Evolutionary conservation across 2,329 filamentous ascomycete genomes (phyloP), one percentile per base, ranked within the genome.

Genomic region (Penicillium thymicola): DNA sequence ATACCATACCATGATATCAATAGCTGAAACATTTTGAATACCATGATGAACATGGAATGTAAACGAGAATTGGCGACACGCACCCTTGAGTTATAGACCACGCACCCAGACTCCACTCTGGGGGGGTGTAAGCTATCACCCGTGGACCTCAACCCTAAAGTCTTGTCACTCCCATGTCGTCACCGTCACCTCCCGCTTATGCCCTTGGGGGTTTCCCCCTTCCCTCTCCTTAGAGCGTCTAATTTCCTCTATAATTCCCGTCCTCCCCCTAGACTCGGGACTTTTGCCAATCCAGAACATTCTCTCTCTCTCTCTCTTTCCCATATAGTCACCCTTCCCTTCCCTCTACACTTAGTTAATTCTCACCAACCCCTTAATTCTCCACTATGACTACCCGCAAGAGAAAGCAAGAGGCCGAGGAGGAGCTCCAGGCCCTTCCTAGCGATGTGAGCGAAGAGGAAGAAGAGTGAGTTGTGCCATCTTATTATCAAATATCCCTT

Each of bases 361-460:
- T 72, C 61, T 72, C 61, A 43, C 40, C 21, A 23, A 50, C 25
- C 78, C 72, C 75, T 55, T 69, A 53, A 67, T 67, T 54, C 76
- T 5, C 72, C 71, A 70, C 54, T 34, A 80, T 79, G 78, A 71
- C 76, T 23, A 78, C 78, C 62, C 76, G 78, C 67, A 79, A 78
- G 66, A 78, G 80, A 74, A 77, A 78, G 71, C 75, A 77, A 59
- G 78, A 81, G 30, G 70, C 76, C 21, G 77, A 79, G 49, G 78
- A 79, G 37, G 77, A 79, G 61, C 72, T 82, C 5, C 74, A 77
- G 56, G 74, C 75, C 34, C 74, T 80, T 38, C 78, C 78, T 51
- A 80, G 79, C 11, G 77, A 79, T 43, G 78, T 79, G 44, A 77
- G 78, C 32, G 77, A 78, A 58, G 79, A 79, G 56, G 78, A 80